These are phyloP conservation scores for Rhodotorula diobovata DNA, from an alignment of 768 basidiomycete species.

Conservation along the genomic window DNA sequence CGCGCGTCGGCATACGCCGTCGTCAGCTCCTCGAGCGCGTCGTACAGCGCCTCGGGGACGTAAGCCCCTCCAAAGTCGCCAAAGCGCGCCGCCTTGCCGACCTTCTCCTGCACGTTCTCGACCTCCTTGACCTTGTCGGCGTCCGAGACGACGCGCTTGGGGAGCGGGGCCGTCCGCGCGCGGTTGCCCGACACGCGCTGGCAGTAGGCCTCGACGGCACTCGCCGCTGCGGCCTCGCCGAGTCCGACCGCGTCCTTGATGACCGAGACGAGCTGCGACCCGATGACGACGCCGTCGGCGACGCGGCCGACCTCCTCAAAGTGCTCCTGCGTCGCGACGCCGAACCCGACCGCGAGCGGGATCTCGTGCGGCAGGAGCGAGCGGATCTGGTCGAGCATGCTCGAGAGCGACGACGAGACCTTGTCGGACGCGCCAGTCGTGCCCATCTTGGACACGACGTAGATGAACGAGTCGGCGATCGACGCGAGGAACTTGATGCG, in stretches of 20 bases:
- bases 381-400: conserved; percentile 76
- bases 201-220: conserved; percentile 44
- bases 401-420: conserved; percentile 73
- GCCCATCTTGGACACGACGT: conserved; percentile 74
- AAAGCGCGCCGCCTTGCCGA: conserved; percentile 61
- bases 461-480: conserved; percentile 96
- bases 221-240: conserved; percentile 47
- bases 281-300: conserved; percentile 94
- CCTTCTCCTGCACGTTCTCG: conserved; percentile 13
- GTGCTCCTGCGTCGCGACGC: conserved; percentile 82
- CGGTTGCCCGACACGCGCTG: conserved; percentile 32
- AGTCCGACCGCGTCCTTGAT: conserved; percentile 59
- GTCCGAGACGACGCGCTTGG: conserved; percentile 7
- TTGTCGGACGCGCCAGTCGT: conserved; percentile 86
- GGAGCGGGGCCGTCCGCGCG: conserved; percentile 14
- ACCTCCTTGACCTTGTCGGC: conserved; percentile 24
- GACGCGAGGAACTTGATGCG: conserved; percentile 85
- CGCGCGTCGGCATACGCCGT: conserved; percentile 81
- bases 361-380: conserved; percentile 47
- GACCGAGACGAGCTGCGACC: conserved; percentile 74
- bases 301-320: conserved; percentile 81
- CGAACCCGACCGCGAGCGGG: conserved; percentile 93
- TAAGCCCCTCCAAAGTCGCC: conserved; percentile 96
- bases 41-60: conserved; percentile 93
- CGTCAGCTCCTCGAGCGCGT: conserved; percentile 81